Percentiles rank a stretch among this genome's conserved stretches.
These are phyloP conservation scores for Elaeagnus macrophylla DNA, from an alignment of 306 rosid species.

Conservation along the genomic window DNA sequence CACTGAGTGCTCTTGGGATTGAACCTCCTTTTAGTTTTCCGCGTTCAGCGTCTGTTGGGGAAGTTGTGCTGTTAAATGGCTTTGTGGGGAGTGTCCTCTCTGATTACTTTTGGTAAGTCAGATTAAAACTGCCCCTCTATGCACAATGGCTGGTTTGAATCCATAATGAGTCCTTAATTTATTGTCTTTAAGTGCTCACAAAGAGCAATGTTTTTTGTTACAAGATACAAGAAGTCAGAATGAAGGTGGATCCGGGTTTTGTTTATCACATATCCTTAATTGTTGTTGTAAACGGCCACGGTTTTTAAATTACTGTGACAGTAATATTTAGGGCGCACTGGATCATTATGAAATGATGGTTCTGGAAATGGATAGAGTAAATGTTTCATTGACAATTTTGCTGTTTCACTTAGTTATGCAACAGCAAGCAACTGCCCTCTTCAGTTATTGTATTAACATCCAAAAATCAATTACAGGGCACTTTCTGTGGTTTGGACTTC, in stretches of 20 bases:
- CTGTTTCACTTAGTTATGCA: no score
- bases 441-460: background rate
- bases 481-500: slow-evolving; percentile 70
- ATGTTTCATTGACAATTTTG: background rate
- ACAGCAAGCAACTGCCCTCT: slow-evolving; percentile 1
- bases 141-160: background rate
- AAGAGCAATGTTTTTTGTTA: no score
- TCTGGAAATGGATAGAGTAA: no score
- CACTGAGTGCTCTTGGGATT: slow-evolving; percentile 51
- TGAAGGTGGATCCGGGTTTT: no score
- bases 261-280: no score
- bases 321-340: no score
- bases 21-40: slow-evolving; percentile 50
- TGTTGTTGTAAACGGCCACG: no score
- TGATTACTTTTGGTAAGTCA: slow-evolving; percentile 59
- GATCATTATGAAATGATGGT: no score
- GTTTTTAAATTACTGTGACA: no score
- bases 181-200: no score
- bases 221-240: no score
- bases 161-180: no score
- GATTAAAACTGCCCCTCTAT: background rate
- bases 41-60: slow-evolving; percentile 30
- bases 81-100: slow-evolving; percentile 50
- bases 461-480: slow-evolving; percentile 40
- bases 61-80: slow-evolving; percentile 54